A percentile compares a stretch with the other conserved stretches of the same genome.
Conservation (phyloP, 257 asterid species). For the Verbascum thapsus region DNA sequence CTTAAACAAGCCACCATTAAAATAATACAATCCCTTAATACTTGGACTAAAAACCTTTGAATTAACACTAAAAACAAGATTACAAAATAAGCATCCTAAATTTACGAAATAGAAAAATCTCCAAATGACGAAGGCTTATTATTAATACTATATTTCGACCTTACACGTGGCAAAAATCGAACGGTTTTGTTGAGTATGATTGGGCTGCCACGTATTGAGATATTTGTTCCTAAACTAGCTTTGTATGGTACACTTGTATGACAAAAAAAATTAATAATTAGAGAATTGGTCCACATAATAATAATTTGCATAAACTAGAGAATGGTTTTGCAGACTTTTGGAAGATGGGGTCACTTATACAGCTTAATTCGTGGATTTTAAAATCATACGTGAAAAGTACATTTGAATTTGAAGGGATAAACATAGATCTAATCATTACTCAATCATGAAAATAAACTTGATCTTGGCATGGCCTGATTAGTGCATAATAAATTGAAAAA, state of each 20-base stretch:
- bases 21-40: constrained; percentile 3
- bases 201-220: constrained; percentile 37
- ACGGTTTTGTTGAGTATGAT: constrained; percentile 24
- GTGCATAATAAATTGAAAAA: neutral
- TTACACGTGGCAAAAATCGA: constrained; percentile 25
- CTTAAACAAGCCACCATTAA: constrained; percentile 20
- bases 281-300: constrained; percentile 35
- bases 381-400: constrained; percentile 37
- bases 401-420: constrained; percentile 26
- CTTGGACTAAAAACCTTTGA: constrained; percentile 24
- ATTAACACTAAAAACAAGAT: neutral
- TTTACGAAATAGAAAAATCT: constrained; percentile 11
- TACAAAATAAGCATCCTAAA: neutral
- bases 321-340: constrained; percentile 32
- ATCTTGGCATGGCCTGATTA: neutral
- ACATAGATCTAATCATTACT: constrained; percentile 42
- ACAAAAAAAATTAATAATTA: constrained; percentile 24
- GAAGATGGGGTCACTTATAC: constrained; percentile 23
- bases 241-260: constrained; percentile 41
- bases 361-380: constrained; percentile 28
- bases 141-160: neutral
- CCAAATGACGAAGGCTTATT: constrained; percentile 27
- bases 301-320: constrained; percentile 39
- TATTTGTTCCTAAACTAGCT: neutral
- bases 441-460: constrained; percentile 24